Evolutionary conservation across 441 rosid species (phyloP).

Genomic region (Pelargonium hybrid): DNA sequence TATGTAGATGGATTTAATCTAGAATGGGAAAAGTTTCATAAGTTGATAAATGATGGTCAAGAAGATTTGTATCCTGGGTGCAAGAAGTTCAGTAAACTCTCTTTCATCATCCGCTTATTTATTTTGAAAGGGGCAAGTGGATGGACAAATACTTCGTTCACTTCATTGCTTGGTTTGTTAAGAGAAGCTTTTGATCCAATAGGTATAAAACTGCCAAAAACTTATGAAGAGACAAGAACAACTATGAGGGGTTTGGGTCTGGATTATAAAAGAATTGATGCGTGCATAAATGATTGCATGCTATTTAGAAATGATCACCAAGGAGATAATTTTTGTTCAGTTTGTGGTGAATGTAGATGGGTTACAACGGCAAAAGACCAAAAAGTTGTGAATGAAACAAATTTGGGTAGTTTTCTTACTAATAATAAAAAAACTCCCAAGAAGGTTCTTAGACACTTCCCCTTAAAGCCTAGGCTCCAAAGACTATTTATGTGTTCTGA

Average conservation of each 20-base stretch:
- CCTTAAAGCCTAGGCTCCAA: constrained; percentile 10
- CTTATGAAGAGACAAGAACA: constrained; percentile 1
- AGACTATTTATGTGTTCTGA: neutral
- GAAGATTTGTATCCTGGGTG: neutral
- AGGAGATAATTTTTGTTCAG: neutral
- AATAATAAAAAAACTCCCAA: neutral
- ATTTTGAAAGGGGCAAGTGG: neutral
- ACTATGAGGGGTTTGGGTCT: neutral
- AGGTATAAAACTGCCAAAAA: neutral
- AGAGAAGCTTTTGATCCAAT: neutral
- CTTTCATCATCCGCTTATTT: neutral
- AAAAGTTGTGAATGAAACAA: neutral
- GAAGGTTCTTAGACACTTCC: constrained; percentile 14
- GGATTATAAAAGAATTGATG: neutral
- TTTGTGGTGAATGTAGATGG: neutral
- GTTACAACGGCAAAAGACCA: neutral
- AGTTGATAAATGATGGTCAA: neutral
- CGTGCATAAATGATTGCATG: constrained; percentile 1
- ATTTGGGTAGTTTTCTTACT: neutral
- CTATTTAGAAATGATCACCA: neutral
- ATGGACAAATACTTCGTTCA: neutral
- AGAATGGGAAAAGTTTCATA: neutral
- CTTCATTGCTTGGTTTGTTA: neutral
- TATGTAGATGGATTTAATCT: neutral
- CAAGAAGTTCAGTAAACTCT: neutral